These are phyloP conservation scores for Ogataea methanolica DNA, from an alignment of 805 yeast species.

Conservation along the genomic window DNA sequence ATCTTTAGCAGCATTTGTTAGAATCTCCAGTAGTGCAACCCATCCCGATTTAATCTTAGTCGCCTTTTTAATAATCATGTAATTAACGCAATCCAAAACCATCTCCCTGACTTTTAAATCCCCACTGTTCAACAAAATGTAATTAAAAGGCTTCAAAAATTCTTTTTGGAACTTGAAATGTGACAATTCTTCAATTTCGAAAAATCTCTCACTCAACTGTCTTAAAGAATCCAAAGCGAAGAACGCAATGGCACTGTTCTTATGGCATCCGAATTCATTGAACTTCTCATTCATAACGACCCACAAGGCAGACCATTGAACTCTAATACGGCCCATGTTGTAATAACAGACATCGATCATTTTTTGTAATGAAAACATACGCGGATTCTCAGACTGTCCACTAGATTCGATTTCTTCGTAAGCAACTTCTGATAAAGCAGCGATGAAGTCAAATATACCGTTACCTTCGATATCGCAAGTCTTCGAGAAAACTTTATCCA, in stretches of 20 bases:
- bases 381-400: constrained; percentile 74
- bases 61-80: constrained; percentile 76
- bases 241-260: constrained; percentile 70
- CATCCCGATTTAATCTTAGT: constrained; percentile 85
- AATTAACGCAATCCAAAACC: constrained; percentile 85
- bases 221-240: constrained; percentile 93
- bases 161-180: constrained; percentile 96
- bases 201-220: constrained; percentile 86
- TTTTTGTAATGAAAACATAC: constrained; percentile 89
- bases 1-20: constrained; percentile 67
- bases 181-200: constrained; percentile 89
- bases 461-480: constrained; percentile 75
- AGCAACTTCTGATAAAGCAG: constrained; percentile 81
- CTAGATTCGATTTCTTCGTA: constrained; percentile 88
- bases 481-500: constrained; percentile 84
- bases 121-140: constrained; percentile 63
- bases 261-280: constrained; percentile 76
- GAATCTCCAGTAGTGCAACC: constrained; percentile 79
- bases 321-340: constrained; percentile 92
- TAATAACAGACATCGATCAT: constrained; percentile 97
- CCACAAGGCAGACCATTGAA: constrained; percentile 97
- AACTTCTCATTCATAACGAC: constrained; percentile 86
- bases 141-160: constrained; percentile 85
- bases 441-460: constrained; percentile 83
- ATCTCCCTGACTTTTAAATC: constrained; percentile 74